These are phyloP conservation scores for Bertia moriformis DNA, from an alignment of 2,329 filamentous ascomycete species.

Conservation along the genomic window DNA sequence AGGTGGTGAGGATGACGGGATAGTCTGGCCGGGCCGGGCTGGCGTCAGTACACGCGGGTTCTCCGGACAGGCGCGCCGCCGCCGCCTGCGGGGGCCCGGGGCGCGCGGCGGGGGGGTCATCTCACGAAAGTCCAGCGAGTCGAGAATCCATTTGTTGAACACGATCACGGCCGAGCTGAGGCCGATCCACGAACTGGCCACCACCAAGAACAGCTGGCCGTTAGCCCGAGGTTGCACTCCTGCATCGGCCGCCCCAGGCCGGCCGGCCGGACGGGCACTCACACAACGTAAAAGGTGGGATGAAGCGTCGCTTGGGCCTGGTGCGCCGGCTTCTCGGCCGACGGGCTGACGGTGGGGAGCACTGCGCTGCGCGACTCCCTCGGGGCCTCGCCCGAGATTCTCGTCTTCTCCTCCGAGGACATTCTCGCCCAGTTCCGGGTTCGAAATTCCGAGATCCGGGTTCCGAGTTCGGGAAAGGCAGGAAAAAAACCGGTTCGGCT, in stretches of 20 bases:
- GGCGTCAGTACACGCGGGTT: too few relatives aligned
- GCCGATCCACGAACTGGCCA: background rate
- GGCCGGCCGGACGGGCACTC: background rate
- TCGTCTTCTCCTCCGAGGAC: background rate
- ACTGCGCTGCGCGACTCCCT: too few relatives aligned
- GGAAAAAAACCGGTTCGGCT: too few relatives aligned
- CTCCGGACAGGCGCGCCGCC: too few relatives aligned
- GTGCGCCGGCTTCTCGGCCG: background rate
- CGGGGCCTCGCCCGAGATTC: background rate
- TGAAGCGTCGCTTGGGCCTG: background rate
- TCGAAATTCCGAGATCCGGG: too few relatives aligned
- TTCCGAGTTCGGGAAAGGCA: too few relatives aligned
- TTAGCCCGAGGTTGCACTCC: too few relatives aligned
- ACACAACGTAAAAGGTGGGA: background rate
- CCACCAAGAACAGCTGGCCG: too few relatives aligned
- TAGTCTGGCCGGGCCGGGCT: background rate
- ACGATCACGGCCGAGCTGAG: slow-evolving; percentile 1
- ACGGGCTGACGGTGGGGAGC: background rate
- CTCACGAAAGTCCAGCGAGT: slow-evolving; percentile 2
- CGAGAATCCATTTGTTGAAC: slow-evolving; percentile 2
- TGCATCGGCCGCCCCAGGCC: too few relatives aligned
- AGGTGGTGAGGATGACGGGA: slow-evolving; percentile 43
- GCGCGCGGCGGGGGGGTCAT: background rate
- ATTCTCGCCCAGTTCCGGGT: background rate
- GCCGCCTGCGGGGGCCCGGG: too few relatives aligned